Base-by-base conservation (phyloP, 2,329 filamentous ascomycete genomes). In the Xylaria sp. region DNA sequence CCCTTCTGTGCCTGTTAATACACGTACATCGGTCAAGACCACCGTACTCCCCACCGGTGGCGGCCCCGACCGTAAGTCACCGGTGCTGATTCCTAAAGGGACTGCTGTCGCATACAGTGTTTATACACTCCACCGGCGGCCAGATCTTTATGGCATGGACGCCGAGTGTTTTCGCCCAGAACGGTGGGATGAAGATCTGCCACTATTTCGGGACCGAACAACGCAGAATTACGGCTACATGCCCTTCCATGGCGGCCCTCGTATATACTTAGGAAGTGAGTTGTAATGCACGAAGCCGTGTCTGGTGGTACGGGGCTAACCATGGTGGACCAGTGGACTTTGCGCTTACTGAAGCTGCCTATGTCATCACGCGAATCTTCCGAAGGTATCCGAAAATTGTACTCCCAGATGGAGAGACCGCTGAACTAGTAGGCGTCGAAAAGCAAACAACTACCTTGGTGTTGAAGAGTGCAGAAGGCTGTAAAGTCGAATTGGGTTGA, bases 111-210 rank as follows among this genome's bases (percentile, higher is more conserved):
- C 77, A 1, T 78, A 74, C 25, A 77, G 80, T 53, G 75, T 79
- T 1, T 84, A 80, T 67, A 73, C 77, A 12, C 73, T 83, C 50
- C 79, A 83, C 40, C 75, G 81, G 4, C 74, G 82, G 35, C 70
- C 70, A 35, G 72, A 67, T 4, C 59, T 83, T 0, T 78, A 75
- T 56, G 76, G 76, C 1, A 69, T 71, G 50, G 81, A 83, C 51
- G 77, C 78, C 0, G 72, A 77, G 4, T 64, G 74, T 5, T 83
- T 82, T 69, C 76, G 79, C 2, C 80, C 81, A 0, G 80, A 83
- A 68, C 70, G 81, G 28, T 83, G 81, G 80, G 67, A 69, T 11
- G 68, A 69, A 38, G 66, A 68, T 37, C 46, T 67, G 2, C 68
- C 66, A 3, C 47, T 66, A 35, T 68, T 63, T 40, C 63, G 56